These are phyloP conservation scores for Coleophoma eucalyptorum DNA, from an alignment of 2,329 filamentous ascomycete species.

Conservation along the genomic window DNA sequence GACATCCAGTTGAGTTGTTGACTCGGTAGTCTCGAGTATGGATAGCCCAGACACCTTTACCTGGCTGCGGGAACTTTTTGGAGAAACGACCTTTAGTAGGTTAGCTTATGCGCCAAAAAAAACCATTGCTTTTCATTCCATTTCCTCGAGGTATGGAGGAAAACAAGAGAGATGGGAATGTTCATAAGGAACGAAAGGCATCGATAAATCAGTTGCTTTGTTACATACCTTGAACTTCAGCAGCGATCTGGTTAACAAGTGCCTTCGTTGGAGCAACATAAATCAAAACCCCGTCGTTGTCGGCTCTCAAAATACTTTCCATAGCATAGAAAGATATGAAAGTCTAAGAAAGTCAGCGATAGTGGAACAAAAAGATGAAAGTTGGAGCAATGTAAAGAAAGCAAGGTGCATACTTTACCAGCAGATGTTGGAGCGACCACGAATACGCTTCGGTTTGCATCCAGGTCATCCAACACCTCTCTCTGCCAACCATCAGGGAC, in stretches of 20 bases:
- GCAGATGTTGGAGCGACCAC: constrained; percentile 76
- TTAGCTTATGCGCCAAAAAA: too few relatives aligned
- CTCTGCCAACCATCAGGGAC: constrained; percentile 75
- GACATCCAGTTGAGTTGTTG: constrained; percentile 69
- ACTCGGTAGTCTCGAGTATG: constrained; percentile 73
- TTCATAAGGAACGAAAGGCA: neutral
- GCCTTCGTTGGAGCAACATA: constrained; percentile 82
- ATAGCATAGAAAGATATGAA: constrained; percentile 85
- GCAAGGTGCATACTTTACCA: constrained; percentile 47
- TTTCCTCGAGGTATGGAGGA: too few relatives aligned
- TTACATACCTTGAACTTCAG: constrained; percentile 61
- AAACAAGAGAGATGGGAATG: too few relatives aligned
- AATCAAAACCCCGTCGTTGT: constrained; percentile 67
- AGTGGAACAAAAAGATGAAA: too few relatives aligned
- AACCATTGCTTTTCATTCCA: too few relatives aligned
- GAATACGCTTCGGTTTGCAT: constrained; percentile 65
- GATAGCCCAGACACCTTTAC: constrained; percentile 73
- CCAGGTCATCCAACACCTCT: constrained; percentile 68
- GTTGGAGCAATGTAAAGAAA: too few relatives aligned
- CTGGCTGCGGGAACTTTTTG: constrained; percentile 53
- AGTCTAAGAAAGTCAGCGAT: constrained; percentile 33
- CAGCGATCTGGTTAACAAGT: constrained; percentile 78
- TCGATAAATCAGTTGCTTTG: neutral
- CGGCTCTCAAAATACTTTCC: constrained; percentile 66
- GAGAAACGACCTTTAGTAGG: constrained; percentile 48